Conservation (phyloP, 2,329 filamentous ascomycete species). For the Cladosporium oxysporum region DNA sequence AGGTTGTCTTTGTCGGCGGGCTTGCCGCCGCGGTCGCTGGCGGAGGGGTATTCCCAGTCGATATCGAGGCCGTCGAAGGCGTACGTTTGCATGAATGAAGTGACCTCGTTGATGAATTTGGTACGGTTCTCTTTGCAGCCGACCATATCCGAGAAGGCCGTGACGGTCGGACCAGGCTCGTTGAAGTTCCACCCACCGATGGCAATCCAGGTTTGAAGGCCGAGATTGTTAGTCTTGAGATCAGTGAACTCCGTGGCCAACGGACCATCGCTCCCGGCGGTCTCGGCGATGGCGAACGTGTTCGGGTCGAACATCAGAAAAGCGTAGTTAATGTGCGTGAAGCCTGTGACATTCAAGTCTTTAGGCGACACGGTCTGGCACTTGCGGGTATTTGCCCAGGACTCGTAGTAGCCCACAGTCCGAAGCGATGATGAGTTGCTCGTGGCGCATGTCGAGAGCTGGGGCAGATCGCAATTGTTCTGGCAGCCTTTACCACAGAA, state of each 20-base stretch:
- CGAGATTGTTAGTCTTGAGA: conserved; percentile 17
- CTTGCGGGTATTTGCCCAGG: conserved; percentile 22
- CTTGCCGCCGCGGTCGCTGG: conserved; percentile 41
- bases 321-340: conserved; percentile 26
- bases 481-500: conserved; percentile 25
- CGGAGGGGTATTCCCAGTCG: conserved; percentile 27
- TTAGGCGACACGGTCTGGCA: conserved; percentile 20
- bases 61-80: conserved; percentile 28
- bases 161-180: conserved; percentile 22
- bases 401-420: conserved; percentile 27
- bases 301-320: conserved; percentile 39
- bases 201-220: conserved; percentile 20
- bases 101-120: conserved; percentile 20
- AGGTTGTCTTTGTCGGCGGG: conserved; percentile 41
- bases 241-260: conserved; percentile 24
- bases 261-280: conserved; percentile 27
- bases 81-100: conserved; percentile 26
- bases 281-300: conserved; percentile 35
- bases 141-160: conserved; percentile 20
- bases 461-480: not conserved
- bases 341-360: conserved; percentile 17
- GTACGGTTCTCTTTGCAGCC: conserved; percentile 13
- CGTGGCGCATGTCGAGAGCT: not conserved
- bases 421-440: not conserved
- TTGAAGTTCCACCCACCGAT: conserved; percentile 24